phyloP scores from a whole-genome alignment of 2,329 filamentous ascomycete genomes.

The Botryotinia narcissicola region DNA sequence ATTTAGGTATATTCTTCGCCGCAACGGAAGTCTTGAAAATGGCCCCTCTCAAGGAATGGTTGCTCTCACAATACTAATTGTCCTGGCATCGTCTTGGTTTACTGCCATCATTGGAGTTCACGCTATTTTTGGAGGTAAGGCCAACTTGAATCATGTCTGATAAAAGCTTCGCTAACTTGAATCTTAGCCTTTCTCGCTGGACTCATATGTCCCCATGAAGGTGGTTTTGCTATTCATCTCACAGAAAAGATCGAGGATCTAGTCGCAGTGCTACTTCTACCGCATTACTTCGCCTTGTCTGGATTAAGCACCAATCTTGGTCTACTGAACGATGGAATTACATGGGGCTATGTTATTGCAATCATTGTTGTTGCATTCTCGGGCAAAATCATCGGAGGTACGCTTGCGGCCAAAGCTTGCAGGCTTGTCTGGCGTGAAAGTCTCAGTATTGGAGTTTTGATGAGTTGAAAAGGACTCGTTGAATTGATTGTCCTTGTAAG shows the following conservation, averaged over 20 bases:
- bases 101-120: constrained; percentile 90
- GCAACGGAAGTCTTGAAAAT: constrained; percentile 76
- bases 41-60: constrained; percentile 85
- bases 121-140: constrained; percentile 72
- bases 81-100: constrained; percentile 79
- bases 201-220: constrained; percentile 84
- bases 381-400: constrained; percentile 81
- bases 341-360: constrained; percentile 87
- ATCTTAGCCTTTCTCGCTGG: constrained; percentile 73
- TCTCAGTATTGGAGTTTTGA: constrained; percentile 80
- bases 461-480: constrained; percentile 96
- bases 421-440: constrained; percentile 89
- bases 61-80: constrained; percentile 75
- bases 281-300: constrained; percentile 90
- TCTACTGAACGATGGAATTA: constrained; percentile 73
- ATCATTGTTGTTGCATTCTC: constrained; percentile 79
- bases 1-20: constrained; percentile 71
- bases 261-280: constrained; percentile 77
- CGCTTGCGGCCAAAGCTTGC: constrained; percentile 70
- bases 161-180: constrained; percentile 8
- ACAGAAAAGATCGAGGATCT: constrained; percentile 95
- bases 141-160: background rate
- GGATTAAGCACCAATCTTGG: constrained; percentile 86
- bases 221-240: constrained; percentile 84
- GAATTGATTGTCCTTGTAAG: constrained; percentile 89